A percentile compares a stretch with the other conserved stretches of the same genome.
These are phyloP conservation scores for Colletotrichum sp. DNA, from an alignment of 2,329 filamentous ascomycete species.

Conservation along the genomic window DNA sequence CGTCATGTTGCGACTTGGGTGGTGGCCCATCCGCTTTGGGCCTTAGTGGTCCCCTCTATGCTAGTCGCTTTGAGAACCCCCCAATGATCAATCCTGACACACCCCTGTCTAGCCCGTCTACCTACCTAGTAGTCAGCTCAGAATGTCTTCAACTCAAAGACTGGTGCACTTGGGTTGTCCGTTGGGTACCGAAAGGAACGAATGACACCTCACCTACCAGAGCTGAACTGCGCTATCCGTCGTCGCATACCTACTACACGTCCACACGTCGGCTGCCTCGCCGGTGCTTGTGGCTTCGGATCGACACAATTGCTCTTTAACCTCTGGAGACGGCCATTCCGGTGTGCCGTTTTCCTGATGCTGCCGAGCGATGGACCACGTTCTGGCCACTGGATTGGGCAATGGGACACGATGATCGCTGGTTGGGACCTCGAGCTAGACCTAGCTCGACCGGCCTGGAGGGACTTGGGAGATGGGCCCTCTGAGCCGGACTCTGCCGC, in stretches of 20 bases:
- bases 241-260: background rate
- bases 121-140: background rate
- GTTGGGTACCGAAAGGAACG: background rate
- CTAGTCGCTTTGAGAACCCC: background rate
- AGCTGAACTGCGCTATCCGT: background rate
- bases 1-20: constrained; percentile 15
- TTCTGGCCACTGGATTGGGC: background rate
- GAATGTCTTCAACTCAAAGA: background rate
- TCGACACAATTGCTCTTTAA: background rate
- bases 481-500: background rate
- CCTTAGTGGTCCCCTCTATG: background rate
- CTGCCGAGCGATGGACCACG: background rate
- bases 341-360: background rate
- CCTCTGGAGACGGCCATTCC: background rate
- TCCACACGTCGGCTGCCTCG: background rate
- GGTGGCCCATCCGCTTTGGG: constrained; percentile 4
- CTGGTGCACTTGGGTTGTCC: background rate
- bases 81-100: background rate
- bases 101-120: background rate
- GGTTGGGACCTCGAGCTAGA: background rate
- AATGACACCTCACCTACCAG: background rate
- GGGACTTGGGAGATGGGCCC: background rate
- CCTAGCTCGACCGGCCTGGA: background rate
- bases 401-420: background rate
- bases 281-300: constrained; percentile 10